Base-by-base conservation (phyloP, 1,139 yeast species). In the Diutina neorugosa region DNA sequence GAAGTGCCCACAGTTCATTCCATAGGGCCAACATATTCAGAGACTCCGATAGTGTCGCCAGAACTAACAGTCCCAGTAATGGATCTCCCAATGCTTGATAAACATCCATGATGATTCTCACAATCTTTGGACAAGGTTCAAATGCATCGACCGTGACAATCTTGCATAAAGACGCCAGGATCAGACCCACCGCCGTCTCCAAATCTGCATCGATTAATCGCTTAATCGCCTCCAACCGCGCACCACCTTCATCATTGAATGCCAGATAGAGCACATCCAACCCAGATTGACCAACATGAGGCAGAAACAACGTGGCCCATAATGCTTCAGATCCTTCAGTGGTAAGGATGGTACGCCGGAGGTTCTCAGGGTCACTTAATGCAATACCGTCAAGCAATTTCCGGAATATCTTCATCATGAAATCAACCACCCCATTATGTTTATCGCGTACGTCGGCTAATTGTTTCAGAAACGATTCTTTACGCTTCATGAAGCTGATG, bases 111-210 rank as follows among this genome's bases (percentile, higher is more conserved):
- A 86, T 63, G 11, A 89, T 81, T 61, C 87, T 75, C 3, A 88
- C 81, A 1, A 86, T 83, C 59, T 86, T 81, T 1, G 93, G 91
- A 57, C 86, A 81, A 1, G 93, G 90, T 54, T 86, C 90, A 61
- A 74, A 85, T 50, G 80, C 78, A 41, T 73, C 75, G 57, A 82
- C 67, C 4, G 64, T 59, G 4, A 77, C 75, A 51, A 85, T 70
- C 44, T 68, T 68, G 1, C 68, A 62, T 53, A 85, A 62, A 34
- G 80, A 78, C 7, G 65, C 65, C 53, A 73, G 74, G 53, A 81
- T 76, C 1, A 83, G 81, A 34, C 57, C 60, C 19, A 84, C 63
- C 44, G 80, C 77, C 4, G 71, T 63, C 8, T 75, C 59, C n/a
- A 69, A 58, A 57, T 80, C 73, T 14, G 68, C 62, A 14, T 66